Base-by-base conservation (phyloP, 2,329 filamentous ascomycete genomes). In the Cercospora nicotianae region DNA sequence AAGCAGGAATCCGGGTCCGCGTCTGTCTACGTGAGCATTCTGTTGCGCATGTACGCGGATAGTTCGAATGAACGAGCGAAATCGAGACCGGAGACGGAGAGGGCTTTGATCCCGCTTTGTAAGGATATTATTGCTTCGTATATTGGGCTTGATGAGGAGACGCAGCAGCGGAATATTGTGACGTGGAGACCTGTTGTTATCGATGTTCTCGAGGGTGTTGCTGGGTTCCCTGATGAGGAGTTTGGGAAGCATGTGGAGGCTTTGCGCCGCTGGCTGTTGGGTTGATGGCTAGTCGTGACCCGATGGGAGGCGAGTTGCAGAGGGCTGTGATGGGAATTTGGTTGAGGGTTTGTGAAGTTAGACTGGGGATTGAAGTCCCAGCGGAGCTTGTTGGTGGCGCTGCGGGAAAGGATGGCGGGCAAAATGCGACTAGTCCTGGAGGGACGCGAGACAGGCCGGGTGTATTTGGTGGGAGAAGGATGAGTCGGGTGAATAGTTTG, bases 161-260 rank as follows among this genome's bases (percentile, higher is more conserved):
- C 92, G 30, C 95, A 99, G 80, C 94, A 98, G 78, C 87, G 95
- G 65, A 99, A 99, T 80, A 97, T 99, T 65, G 88, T 96, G 28
- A 96, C 96, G 0, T 99, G 95, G 95, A 87, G 95, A 18, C 95
- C 95, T 0, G 95, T 99, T 0, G 95, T 99, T 1, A 93, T 99
- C 18, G 95, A 97, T 77, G 95, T 99, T 8, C 84, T 99, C 9
- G 94, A 99, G 76, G 95, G 95, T 1, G 98, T 94, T 78, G 89
- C 90, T 0, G 90, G 88, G 6, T 97, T 98, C 82, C 91, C 93
- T 0, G 85, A 87, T 18, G 86, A 89, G 26, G 91, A 92, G 53
- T 99, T 99, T 75, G 87, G 87, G 64, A 88, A 89, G 67, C 90
- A 98, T 74, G 86, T 97, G 7, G 84, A 87, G 57, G 89, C 89